phyloP scores from a whole-genome alignment of 1,284 basidiomycete genomes.

The Inonotus obliquus region DNA sequence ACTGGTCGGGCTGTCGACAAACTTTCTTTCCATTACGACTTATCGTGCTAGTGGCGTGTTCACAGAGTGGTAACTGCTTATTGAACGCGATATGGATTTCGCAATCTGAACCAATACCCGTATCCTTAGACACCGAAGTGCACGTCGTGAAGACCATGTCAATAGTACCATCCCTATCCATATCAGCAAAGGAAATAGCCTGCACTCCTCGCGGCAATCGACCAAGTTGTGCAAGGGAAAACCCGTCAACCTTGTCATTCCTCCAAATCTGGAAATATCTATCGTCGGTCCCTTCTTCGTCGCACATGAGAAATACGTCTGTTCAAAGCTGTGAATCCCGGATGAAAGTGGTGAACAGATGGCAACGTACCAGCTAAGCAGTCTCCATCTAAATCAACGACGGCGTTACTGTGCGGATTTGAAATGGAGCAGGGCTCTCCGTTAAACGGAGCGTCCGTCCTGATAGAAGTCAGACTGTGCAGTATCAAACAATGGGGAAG shows the following conservation, averaged over 20 bases:
- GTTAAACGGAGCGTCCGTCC: constrained; percentile 55
- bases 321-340: constrained; percentile 15
- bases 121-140: constrained; percentile 56
- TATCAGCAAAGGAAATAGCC: constrained; percentile 85
- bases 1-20: constrained; percentile 74
- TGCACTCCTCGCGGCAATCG: constrained; percentile 76
- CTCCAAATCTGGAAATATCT: constrained; percentile 89
- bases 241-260: constrained; percentile 76
- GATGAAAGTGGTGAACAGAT: background rate
- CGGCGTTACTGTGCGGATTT: constrained; percentile 90
- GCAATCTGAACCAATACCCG: constrained; percentile 73
- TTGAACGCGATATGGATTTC: constrained; percentile 93
- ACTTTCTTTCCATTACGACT: constrained; percentile 45
- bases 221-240: constrained; percentile 64
- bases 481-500: background rate
- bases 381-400: constrained; percentile 95
- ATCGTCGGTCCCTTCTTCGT: constrained; percentile 44
- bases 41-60: constrained; percentile 42
- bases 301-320: constrained; percentile 92
- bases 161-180: constrained; percentile 94
- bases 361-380: constrained; percentile 85
- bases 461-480: constrained; percentile 26
- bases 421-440: constrained; percentile 69
- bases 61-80: constrained; percentile 82
- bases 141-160: constrained; percentile 94